Evolutionary conservation across 257 asterid genomes (phyloP).

Genomic region (Eucommia ulmoides): DNA sequence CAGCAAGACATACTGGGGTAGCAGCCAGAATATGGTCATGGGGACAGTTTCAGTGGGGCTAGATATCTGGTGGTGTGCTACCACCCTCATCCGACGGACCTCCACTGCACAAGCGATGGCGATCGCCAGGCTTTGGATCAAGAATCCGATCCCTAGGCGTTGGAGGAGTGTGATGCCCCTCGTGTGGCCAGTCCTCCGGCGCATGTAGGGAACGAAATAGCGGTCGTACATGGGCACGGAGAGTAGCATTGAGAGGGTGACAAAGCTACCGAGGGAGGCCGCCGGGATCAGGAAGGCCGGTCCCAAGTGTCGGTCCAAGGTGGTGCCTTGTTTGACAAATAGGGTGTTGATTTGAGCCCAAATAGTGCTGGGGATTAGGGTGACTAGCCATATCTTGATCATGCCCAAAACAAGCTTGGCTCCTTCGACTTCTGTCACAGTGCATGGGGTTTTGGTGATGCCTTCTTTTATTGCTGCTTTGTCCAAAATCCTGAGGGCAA

Average conservation of each 20-base stretch:
- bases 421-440: conserved; percentile 73
- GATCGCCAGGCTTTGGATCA: conserved; percentile 50
- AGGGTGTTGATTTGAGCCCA: conserved; percentile 16
- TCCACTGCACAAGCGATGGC: conserved; percentile 42
- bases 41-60: conserved; percentile 37
- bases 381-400: conserved; percentile 65
- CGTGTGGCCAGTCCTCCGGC: conserved; percentile 46
- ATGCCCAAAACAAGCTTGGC: conserved; percentile 62
- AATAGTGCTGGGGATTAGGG: conserved; percentile 70
- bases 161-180: conserved; percentile 65
- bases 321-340: conserved; percentile 78
- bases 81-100: conserved; percentile 28
- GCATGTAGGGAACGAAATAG: conserved; percentile 57
- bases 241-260: conserved; percentile 64
- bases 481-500: conserved; percentile 54
- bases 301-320: conserved; percentile 53
- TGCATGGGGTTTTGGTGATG: conserved; percentile 30
- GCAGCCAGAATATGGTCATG: conserved; percentile 44
- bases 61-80: conserved; percentile 15
- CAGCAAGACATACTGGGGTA: conserved; percentile 62
- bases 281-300: conserved; percentile 57
- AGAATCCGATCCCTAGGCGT: conserved; percentile 53
- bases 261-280: conserved; percentile 71
- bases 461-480: conserved; percentile 61
- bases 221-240: conserved; percentile 66